Conservation (phyloP, 805 yeast species). For the Ogataea ramenticola region DNA sequence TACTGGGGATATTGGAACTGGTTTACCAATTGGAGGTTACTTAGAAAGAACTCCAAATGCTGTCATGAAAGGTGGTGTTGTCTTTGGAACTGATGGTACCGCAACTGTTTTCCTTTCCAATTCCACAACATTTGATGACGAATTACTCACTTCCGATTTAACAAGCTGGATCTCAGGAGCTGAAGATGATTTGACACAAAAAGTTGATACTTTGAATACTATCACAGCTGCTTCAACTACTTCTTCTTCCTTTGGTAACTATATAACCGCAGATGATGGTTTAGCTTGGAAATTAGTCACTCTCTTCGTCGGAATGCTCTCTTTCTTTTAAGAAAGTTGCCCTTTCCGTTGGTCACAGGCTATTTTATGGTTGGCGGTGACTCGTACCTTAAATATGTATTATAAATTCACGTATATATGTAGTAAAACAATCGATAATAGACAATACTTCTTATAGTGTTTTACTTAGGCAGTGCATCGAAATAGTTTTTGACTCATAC, state of each 20-base stretch:
- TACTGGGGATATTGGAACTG: constrained; percentile 51
- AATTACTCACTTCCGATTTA: constrained; percentile 38
- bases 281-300: not conserved
- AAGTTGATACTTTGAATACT: constrained; percentile 14
- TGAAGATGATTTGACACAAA: constrained; percentile 8
- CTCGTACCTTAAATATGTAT: no score
- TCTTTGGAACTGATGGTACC: constrained; percentile 53
- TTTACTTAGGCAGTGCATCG: no score
- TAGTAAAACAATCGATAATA: no score
- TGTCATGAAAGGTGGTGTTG: constrained; percentile 65
- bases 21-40: constrained; percentile 51
- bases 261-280: not conserved
- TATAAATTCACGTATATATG: no score
- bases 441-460: no score
- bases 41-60: constrained; percentile 43
- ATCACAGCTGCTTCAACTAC: constrained; percentile 6
- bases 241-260: not conserved
- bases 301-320: not conserved
- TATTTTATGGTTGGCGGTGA: no score
- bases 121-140: constrained; percentile 38
- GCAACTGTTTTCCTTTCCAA: constrained; percentile 57
- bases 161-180: constrained; percentile 34
- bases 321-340: not conserved
- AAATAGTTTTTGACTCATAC: no score
- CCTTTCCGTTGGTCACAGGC: no score